phyloP scores from a whole-genome alignment of 2,329 filamentous ascomycete species.

The Colletotrichum horii region DNA sequence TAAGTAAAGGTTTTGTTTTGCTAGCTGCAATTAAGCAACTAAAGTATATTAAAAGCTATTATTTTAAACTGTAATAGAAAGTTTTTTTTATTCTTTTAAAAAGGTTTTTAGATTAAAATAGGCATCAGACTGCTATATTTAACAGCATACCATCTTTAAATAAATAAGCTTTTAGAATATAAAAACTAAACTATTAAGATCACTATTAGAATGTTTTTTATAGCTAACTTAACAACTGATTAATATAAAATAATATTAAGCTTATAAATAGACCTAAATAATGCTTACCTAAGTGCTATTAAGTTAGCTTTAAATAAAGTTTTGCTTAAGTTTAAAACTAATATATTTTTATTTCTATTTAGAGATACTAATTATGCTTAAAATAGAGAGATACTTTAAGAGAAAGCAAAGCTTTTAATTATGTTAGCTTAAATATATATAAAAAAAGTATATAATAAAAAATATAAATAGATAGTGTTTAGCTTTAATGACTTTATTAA shows the following conservation, averaged over 20 bases:
- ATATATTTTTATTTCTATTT: neutral
- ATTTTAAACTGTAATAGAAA: neutral
- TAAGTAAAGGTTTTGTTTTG: neutral
- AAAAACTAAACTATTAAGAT: neutral
- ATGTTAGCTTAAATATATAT: neutral
- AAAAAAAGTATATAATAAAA: neutral
- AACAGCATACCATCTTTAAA: neutral
- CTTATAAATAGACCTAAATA: neutral
- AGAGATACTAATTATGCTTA: neutral
- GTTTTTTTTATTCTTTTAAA: neutral
- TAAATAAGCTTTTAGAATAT: neutral
- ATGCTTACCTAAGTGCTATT: too few relatives aligned
- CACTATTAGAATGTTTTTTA: neutral
- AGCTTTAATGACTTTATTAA: neutral
- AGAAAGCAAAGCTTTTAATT: neutral
- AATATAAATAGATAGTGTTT: neutral
- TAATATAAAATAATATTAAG: neutral
- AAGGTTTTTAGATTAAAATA: neutral
- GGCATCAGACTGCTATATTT: neutral
- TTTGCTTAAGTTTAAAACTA: neutral
- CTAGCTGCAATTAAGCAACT: neutral
- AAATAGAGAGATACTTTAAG: neutral
- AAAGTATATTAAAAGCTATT: fast-evolving
- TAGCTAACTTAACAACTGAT: neutral
- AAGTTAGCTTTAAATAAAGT: neutral